Conservation (phyloP, 306 rosid species). For the Begonia fuchsioides region DNA sequence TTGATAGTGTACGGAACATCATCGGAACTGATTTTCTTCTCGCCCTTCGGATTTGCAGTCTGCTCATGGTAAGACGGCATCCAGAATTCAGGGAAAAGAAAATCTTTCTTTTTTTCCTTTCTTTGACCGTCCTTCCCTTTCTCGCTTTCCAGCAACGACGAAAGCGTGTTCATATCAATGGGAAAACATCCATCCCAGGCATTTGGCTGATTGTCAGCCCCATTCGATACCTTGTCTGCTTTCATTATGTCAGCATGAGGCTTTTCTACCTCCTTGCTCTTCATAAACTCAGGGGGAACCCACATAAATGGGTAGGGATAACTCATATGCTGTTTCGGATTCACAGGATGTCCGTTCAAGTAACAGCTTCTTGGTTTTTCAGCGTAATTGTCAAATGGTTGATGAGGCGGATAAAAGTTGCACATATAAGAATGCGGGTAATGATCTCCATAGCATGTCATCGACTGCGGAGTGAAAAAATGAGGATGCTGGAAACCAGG, state of each 20-base stretch:
- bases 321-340: constrained; percentile 11
- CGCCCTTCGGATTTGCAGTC: constrained; percentile 15
- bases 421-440: constrained; percentile 20
- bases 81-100: constrained; percentile 49
- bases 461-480: constrained; percentile 21
- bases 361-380: constrained; percentile 20
- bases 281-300: constrained; percentile 30
- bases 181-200: constrained; percentile 38
- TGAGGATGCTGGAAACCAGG: constrained; percentile 10
- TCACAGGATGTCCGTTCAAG: constrained; percentile 44
- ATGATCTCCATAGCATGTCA: constrained; percentile 19
- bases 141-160: constrained; percentile 16
- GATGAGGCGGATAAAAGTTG: constrained; percentile 25
- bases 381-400: constrained; percentile 43
- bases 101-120: constrained; percentile 13
- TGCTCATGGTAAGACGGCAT: constrained; percentile 32
- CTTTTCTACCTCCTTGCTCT: constrained; percentile 11
- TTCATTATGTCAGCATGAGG: constrained; percentile 12
- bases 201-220: constrained; percentile 13
- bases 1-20: constrained; percentile 14
- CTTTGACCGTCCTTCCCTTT: constrained; percentile 12
- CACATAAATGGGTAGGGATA: constrained; percentile 33
- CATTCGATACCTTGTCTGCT: constrained; percentile 9
- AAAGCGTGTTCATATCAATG: constrained; percentile 13
- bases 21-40: constrained; percentile 6